Base-by-base conservation (phyloP, 768 basidiomycete species). In the Phallus indusiatus region DNA sequence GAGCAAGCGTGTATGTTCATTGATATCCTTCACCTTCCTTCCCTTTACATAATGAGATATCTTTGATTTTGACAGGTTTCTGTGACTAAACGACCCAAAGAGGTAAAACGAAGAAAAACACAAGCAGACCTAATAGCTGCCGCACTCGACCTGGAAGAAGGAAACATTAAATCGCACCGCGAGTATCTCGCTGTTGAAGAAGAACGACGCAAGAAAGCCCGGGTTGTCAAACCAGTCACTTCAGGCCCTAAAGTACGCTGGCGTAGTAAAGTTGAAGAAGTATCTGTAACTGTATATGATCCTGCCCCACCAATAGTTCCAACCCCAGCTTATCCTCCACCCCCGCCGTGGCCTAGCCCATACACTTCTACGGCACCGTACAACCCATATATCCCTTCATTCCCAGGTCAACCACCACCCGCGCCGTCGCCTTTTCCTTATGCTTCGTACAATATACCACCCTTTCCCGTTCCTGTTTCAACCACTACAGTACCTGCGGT, bases 61-160 rank as follows among this genome's bases (percentile, higher is more conserved):
- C 46, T 28, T 28, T 28, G 2, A 28, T 28, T 28, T 28, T 28
- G 28, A 28, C 28, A 71, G 70, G 75, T 83, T 0, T 74, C 76
- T 36, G 62, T 74, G 10, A 81, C 85, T 1, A 89, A 84, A 34
- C 57, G 72, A 86, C 84, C 71, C 7, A 87, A 83, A 66, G 69
- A 70, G 2, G 76, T 75, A 56, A 75, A 72, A 21, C 83, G 76
- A 33, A 69, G 73, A 5, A 79, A 76, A 48, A 90, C 90, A 0
- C 92, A 94, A 66, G 86, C 81, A n/a, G 88, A 94, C 65, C 79
- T 94, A 8, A 86, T 94, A 59, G 83, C 82, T 1, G 81, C 81
- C 7, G 92, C 92, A 0, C 79, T 94, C 17, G 88, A 92, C 65
- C 90, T 84, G 55, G 92, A 94, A 69, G 91, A 92, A 69, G 84